Base-by-base conservation (phyloP, 441 rosid genomes). In the Eutrema salsugineum region DNA sequence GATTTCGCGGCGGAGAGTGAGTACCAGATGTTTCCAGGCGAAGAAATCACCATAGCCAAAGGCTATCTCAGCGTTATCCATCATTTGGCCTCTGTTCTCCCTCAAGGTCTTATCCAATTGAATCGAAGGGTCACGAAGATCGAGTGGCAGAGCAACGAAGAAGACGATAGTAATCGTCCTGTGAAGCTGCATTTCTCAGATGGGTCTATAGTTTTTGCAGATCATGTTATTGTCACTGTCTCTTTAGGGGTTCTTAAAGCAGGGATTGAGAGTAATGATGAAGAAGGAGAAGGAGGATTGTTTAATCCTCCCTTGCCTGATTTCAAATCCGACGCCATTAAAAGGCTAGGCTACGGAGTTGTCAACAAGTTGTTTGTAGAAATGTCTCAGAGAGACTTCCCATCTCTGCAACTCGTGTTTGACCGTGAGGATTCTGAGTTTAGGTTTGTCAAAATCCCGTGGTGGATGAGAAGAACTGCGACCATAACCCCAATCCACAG, bases 381-480 rank as follows among this genome's bases (percentile, higher is more conserved):
- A 20, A 66, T 22, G 40, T 68, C 82, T 55, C 83, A 70, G 17
- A 50, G 50, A 70, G 78, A 77, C 46, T 90, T 90, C 64, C 97
- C 98, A 0, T 82, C 83, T 73, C 54, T 94, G 78, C 94, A 90
- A 70, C 84, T 89, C 88, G 93, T 86, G 43, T 91, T 94, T 59
- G 91, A 84, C 54, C 77, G 78, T 0, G 72, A 84, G 11, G 86
- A 84, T 54, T 85, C 93, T 0, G 88, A 81, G 44, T 67, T 72
- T 54, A 84, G 91, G 82, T 57, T 81, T 0, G 72, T 54, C 69
- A 87, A 78, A 68, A 86, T 94, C 59, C 99, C 99, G 1, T 79
- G 91, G 94, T 94, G 99, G 99, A 89, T 92, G 81, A 89, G 99
- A 63, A 89, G 91, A 79, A 87, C 98, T 46, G 91, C 99, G 46